phyloP scores from a whole-genome alignment of 306 rosid genomes.

The Vicia villosa region DNA sequence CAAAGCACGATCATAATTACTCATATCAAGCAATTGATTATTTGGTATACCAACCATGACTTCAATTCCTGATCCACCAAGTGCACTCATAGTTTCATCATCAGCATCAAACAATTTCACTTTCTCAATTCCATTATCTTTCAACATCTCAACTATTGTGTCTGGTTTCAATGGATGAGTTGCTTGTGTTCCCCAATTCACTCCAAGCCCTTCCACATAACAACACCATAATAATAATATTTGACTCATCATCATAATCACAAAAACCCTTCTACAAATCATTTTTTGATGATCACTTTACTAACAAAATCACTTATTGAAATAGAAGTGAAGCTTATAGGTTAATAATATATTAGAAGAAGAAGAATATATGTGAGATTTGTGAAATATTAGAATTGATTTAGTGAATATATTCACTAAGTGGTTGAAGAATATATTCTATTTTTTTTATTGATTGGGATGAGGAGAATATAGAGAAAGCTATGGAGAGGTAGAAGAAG shows the following conservation, averaged over 20 bases:
- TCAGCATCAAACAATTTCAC: constrained; percentile 94
- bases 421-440: constrained; percentile 7
- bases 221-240: neutral
- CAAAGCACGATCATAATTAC: constrained; percentile 61
- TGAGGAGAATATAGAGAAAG: constrained; percentile 32
- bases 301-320: neutral
- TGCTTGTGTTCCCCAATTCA: constrained; percentile 96
- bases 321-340: neutral
- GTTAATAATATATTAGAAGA: neutral
- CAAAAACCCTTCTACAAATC: constrained; percentile 46
- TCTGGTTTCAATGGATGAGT: constrained; percentile 69
- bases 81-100: constrained; percentile 61
- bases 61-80: constrained; percentile 72
- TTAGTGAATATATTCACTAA: neutral
- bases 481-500: constrained; percentile 4
- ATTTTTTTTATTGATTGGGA: neutral
- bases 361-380: constrained; percentile 22
- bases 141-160: constrained; percentile 75
- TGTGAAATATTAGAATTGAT: neutral
- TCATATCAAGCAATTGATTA: constrained; percentile 66
- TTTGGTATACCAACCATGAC: constrained; percentile 95
- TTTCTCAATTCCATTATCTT: constrained; percentile 78
- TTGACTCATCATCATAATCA: constrained; percentile 45
- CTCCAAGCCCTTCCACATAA: constrained; percentile 74
- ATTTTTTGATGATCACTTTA: neutral